Base-by-base conservation (phyloP, 768 basidiomycete species). In the Lactarius akahatsu region DNA sequence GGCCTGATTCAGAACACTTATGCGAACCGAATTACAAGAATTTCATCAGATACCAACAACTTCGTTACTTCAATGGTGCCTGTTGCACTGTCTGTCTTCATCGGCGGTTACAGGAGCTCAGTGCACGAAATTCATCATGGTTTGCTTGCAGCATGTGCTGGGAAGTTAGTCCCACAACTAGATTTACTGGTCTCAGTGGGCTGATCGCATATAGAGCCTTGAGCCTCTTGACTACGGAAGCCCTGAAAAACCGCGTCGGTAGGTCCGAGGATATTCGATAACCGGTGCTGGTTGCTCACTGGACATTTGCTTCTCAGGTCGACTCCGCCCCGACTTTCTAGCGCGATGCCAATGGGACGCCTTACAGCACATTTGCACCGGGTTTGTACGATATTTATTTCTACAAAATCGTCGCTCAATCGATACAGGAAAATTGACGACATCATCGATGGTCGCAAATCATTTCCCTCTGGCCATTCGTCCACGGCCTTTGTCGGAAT, bases 401-500 rank as follows among this genome's bases (percentile, higher is more conserved):
- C 20, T 34, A 52, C 7, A 47, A n/a, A 40, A 59, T 52, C 57
- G 61, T 71, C 15, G 23, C 30, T 59, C 28, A 55, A 30, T 32
- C 57, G 59, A 11, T 15, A 13, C 66, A 78, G 78, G 18, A 68
- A 83, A 40, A 61, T 72, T 23, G 69, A 77, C 5, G 64, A 73
- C 13, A 71, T 88, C 32, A 56, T 78, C 16, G 81, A 83, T 62
- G 86, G 86, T 16, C 77, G 86, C 40, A 79, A 81, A 62, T 89
- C 87, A 0, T 90, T 90, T 71, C 88, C 87, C 8, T 88, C 86
- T 13, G 88, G 88, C 7, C 88, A 90, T 73, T 86, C 87, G 1
- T 86, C 87, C 1, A 83, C 84, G 13, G 87, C 83, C 9, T 89
- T 86, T 71, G 79, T 83, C 2, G 87, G 87, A 36, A 88, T 89